phyloP scores from a whole-genome alignment of 352 stramenopile species.

The Phytopythium delawarense region DNA sequence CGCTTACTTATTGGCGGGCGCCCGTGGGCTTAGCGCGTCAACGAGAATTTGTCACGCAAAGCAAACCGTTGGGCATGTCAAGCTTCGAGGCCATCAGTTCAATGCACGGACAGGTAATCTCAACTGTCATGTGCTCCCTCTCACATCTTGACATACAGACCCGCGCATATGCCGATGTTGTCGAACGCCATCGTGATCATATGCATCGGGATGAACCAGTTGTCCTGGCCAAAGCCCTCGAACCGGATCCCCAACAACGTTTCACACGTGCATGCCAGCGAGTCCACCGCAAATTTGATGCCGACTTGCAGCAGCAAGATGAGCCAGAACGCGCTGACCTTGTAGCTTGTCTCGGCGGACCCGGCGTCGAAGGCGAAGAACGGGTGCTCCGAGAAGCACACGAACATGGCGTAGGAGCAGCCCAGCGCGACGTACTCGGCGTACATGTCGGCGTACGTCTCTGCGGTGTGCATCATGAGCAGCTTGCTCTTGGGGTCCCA shows the following conservation, averaged over 20 bases:
- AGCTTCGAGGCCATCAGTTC: too few species aligned
- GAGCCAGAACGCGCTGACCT: constrained; percentile 5
- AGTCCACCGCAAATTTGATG: constrained; percentile 16
- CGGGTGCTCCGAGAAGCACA: constrained; percentile 21
- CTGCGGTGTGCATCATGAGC: constrained; percentile 14
- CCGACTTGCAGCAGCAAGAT: constrained; percentile 10
- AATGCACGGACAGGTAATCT: too few species aligned
- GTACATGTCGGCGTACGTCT: constrained; percentile 35
- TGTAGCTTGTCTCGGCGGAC: constrained; percentile 4
- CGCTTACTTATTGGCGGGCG: too few species aligned
- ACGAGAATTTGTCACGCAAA: too few species aligned
- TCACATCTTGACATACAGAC: constrained; percentile 7
- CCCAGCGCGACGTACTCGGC: constrained; percentile 33
- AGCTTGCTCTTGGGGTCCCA: constrained; percentile 18
- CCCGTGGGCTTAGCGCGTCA: too few species aligned
- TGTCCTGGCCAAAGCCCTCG: constrained; percentile 12
- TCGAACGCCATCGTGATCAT: constrained; percentile 8
- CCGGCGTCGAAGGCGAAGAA: constrained; percentile 12
- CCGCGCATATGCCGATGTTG: constrained; percentile 13
- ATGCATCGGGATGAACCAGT: constrained; percentile 9
- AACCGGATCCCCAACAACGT: constrained; percentile 15
- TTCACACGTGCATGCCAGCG: constrained; percentile 13
- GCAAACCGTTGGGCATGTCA: too few species aligned
- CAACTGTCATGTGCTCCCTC: too few species aligned
- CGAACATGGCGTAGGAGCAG: constrained; percentile 24